Percentiles rank a stretch among this genome's conserved stretches.
Conservation (phyloP, 1,139 yeast species). For the Candida tropicalis region DNA sequence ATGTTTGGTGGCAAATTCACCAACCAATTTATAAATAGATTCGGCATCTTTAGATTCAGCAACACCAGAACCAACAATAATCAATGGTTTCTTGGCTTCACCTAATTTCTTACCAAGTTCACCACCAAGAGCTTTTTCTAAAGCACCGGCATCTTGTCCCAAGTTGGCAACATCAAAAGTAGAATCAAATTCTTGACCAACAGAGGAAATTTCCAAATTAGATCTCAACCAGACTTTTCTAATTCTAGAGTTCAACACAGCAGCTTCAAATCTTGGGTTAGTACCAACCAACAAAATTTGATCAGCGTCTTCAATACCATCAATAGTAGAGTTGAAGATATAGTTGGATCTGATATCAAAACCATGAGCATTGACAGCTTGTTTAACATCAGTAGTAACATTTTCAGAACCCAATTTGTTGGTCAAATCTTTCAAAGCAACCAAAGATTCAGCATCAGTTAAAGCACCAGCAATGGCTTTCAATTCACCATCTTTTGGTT, state of each 20-base stretch:
- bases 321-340: slow-evolving; percentile 76
- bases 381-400: slow-evolving; percentile 69
- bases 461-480: slow-evolving; percentile 85
- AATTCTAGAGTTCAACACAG: slow-evolving; percentile 82
- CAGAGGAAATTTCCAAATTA: slow-evolving; percentile 64
- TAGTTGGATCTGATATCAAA: slow-evolving; percentile 80
- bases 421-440: slow-evolving; percentile 77
- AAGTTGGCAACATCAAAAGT: slow-evolving; percentile 69
- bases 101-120: slow-evolving; percentile 70
- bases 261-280: slow-evolving; percentile 90
- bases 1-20: slow-evolving; percentile 62
- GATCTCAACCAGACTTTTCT: slow-evolving; percentile 82
- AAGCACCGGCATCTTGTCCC: slow-evolving; percentile 62
- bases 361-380: slow-evolving; percentile 67
- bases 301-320: slow-evolving; percentile 83
- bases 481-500: slow-evolving; percentile 71
- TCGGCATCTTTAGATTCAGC: slow-evolving; percentile 68
- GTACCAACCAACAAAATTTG: slow-evolving; percentile 79
- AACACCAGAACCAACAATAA: slow-evolving; percentile 82
- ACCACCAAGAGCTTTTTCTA: slow-evolving; percentile 65
- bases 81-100: slow-evolving; percentile 72
- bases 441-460: slow-evolving; percentile 81
- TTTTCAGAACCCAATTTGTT: slow-evolving; percentile 83
- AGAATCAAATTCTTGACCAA: slow-evolving; percentile 79
- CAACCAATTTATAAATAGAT: slow-evolving; percentile 63